Evolutionary conservation across 1,139 yeast species (phyloP).

Genomic region (Yamadazyma friedrichii): DNA sequence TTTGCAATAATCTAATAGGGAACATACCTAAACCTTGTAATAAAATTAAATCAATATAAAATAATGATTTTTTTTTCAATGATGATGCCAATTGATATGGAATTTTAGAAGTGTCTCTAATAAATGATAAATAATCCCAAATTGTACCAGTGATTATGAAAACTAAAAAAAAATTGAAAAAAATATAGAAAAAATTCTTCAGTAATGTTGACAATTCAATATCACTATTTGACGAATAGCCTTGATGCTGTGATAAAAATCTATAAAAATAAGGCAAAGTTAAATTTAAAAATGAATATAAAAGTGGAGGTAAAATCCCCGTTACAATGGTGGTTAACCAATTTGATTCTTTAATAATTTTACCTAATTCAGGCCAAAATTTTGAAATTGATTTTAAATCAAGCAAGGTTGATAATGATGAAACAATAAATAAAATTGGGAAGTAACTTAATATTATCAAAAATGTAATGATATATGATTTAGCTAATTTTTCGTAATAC

Average conservation of each 20-base stretch:
- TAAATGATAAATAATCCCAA: constrained; percentile 70
- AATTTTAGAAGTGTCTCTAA: constrained; percentile 72
- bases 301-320: constrained; percentile 72
- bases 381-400: constrained; percentile 68
- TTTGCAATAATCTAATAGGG: constrained; percentile 66
- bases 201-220: constrained; percentile 73
- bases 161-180: constrained; percentile 73
- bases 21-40: constrained; percentile 79
- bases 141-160: constrained; percentile 82
- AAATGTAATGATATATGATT: constrained; percentile 59
- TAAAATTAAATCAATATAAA: constrained; percentile 71
- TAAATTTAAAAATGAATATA: constrained; percentile 67
- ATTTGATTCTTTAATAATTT: constrained; percentile 53
- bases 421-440: constrained; percentile 66
- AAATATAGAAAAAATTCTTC: constrained; percentile 75
- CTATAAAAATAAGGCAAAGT: constrained; percentile 69
- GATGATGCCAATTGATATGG: constrained; percentile 75
- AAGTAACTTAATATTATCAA: constrained; percentile 62
- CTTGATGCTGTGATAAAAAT: constrained; percentile 66
- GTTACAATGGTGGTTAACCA: constrained; percentile 75
- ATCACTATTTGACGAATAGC: constrained; percentile 72
- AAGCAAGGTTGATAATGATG: constrained; percentile 69
- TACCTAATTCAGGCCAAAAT: constrained; percentile 73
- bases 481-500: constrained; percentile 50
- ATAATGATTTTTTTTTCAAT: constrained; percentile 63